phyloP scores from a whole-genome alignment of 1,139 yeast genomes.

The Taphrina confusa region DNA sequence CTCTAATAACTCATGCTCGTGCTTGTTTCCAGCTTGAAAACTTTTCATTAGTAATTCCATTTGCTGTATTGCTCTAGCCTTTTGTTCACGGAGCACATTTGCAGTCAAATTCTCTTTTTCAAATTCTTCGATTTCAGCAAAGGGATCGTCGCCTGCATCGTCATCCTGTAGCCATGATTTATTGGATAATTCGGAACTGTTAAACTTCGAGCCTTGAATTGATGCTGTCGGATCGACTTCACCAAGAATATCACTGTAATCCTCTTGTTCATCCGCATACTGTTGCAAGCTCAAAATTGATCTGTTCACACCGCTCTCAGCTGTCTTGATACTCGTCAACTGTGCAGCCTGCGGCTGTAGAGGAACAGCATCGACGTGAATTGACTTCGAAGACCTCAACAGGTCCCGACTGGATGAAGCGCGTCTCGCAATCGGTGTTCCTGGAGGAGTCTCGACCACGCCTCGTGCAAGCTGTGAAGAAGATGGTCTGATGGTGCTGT shows the following conservation, averaged over 20 bases:
- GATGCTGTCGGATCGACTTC: conserved; percentile 1
- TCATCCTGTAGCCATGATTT: conserved; percentile 34
- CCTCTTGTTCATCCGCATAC: conserved; percentile 16
- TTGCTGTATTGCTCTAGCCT: conserved; percentile 41
- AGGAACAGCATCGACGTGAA: not conserved
- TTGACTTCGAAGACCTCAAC: not conserved
- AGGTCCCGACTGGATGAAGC: not conserved
- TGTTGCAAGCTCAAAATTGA: conserved; percentile 10
- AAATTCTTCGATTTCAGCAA: conserved; percentile 41
- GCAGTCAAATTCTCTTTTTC: conserved; percentile 40
- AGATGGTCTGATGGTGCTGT: conserved; percentile 13
- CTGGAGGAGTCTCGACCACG: conserved; percentile 1
- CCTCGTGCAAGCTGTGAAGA: conserved; percentile 4
- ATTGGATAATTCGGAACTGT: conserved; percentile 6
- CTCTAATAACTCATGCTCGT: conserved; percentile 9
- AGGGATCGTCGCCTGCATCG: conserved; percentile 43
- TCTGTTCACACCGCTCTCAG: not conserved
- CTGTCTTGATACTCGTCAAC: not conserved
- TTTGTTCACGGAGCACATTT: conserved; percentile 42
- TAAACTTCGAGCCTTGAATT: not conserved
- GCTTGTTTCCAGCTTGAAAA: conserved; percentile 38
- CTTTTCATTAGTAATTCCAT: conserved; percentile 39
- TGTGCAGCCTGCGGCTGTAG: not conserved
- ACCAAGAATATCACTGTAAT: conserved; percentile 32
- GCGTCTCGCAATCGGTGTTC: not conserved